Evolutionary conservation across 257 asterid genomes (phyloP), one percentile per base, ranked within the genome.

Genomic region (Nicotiana tomentosiformis): DNA sequence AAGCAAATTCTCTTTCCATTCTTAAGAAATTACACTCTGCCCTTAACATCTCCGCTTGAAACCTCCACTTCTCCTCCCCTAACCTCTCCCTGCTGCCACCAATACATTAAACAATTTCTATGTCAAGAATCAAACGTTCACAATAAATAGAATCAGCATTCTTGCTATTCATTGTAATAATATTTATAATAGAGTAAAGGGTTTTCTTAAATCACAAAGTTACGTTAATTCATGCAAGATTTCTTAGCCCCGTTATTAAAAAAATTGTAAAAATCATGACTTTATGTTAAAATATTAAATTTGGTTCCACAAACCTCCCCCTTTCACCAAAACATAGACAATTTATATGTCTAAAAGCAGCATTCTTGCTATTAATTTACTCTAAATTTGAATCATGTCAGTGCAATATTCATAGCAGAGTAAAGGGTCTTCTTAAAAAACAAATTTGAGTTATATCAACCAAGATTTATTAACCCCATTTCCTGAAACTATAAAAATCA

Each of bases 31-130:
- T 91, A 65, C 98, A 95, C 82, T 92, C 98, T 2, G 98, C 98
- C 86, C 97, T 90, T 82, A 93, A 87, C 65, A 95, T 92, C 91
- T 93, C 98, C 39, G 97, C 97, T 77, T 95, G 96, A 82, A 93
- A 91, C 93, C 88, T 88, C 97, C 98, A 93, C 51, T 90, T 90
- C 86, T 90, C 97, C 86, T 89, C 97, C 87, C 67, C 88, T 67
- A 87, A 82, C 74, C 14, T 61, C 33, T 14, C 64, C 64, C 64
- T 51, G 15, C 26, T 61, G 29, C 62, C 80, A 49, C 43, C 26
- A 46, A 72, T 43, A 6, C 0, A 70, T 10, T 14, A 39, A 70
- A 70, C 78, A 68, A 37, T 68, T 37, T 68, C 1, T 35, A 17
- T 18, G 12, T 70, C 78, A 70, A 70, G 35, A 43, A 70, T 43